phyloP scores from a whole-genome alignment of 139 green algal genomes.

The Yamagishiella unicocca region DNA sequence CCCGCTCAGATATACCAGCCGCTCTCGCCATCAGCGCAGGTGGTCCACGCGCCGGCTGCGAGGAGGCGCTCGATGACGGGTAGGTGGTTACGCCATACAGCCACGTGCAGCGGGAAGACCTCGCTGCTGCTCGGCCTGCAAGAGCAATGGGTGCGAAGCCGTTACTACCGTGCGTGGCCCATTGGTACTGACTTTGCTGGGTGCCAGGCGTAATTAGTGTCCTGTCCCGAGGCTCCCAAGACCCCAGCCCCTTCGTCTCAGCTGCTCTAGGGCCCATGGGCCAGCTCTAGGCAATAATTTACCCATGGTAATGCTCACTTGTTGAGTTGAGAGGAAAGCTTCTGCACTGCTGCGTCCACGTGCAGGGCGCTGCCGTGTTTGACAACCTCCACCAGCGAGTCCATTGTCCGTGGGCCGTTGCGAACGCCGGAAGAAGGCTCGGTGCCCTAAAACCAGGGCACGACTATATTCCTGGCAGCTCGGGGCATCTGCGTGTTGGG shows the following conservation, averaged over 20 bases:
- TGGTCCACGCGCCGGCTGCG: constrained; percentile 56
- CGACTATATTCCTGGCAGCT: too few species aligned
- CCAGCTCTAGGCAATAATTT: background rate
- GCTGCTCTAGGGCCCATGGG: background rate
- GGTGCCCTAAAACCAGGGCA: too few species aligned
- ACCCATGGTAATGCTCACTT: constrained; percentile 22
- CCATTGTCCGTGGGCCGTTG: background rate
- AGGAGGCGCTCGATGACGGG: constrained; percentile 68
- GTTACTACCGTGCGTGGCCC: too few species aligned
- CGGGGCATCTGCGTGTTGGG: too few species aligned
- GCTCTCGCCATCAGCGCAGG: constrained; percentile 75
- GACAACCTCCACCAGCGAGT: constrained; percentile 43
- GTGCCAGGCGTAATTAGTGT: too few species aligned
- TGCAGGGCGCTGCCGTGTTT: constrained; percentile 37
- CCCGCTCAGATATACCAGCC: constrained; percentile 70
- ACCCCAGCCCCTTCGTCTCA: too few species aligned
- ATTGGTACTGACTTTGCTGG: too few species aligned
- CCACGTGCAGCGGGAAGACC: constrained; percentile 53
- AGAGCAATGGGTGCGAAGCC: background rate
- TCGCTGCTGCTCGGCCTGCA: constrained; percentile 50
- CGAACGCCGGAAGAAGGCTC: background rate
- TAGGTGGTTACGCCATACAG: constrained; percentile 75
- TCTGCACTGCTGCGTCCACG: constrained; percentile 39
- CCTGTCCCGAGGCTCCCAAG: too few species aligned
- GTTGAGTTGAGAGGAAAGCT: constrained; percentile 50